phyloP scores from a whole-genome alignment of 2,329 filamentous ascomycete species.

The Diaporthe vaccinii region DNA sequence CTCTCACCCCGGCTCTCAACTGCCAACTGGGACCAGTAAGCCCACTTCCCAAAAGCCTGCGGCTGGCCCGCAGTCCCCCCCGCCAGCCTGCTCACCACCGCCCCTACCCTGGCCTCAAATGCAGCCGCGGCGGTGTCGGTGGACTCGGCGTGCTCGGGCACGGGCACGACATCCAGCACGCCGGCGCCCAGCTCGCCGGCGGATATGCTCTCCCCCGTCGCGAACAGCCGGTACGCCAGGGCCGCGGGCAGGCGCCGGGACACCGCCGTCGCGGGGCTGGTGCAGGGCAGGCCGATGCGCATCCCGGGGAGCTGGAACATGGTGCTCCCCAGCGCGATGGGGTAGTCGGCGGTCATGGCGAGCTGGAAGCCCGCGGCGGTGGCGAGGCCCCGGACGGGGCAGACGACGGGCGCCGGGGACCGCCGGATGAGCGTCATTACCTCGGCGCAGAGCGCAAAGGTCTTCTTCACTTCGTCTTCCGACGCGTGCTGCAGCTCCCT shows the following conservation, averaged over 20 bases:
- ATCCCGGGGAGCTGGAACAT: slow-evolving; percentile 47
- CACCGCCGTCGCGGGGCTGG: slow-evolving; percentile 48
- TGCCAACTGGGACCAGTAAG: slow-evolving; percentile 51
- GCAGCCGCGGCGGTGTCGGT: slow-evolving; percentile 42
- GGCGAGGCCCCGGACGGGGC: slow-evolving; percentile 50
- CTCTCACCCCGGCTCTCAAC: slow-evolving; percentile 24
- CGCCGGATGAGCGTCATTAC: slow-evolving; percentile 50
- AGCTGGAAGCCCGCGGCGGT: slow-evolving; percentile 52
- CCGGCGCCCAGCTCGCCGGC: slow-evolving; percentile 45
- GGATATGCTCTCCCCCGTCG: slow-evolving; percentile 47
- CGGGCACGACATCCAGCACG: slow-evolving; percentile 46
- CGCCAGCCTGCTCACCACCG: slow-evolving; percentile 45
- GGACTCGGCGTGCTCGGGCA: slow-evolving; percentile 37
- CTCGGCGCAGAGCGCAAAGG: slow-evolving; percentile 49
- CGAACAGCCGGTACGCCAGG: slow-evolving; percentile 49
- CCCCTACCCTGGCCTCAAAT: slow-evolving; percentile 46
- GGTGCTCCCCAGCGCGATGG: slow-evolving; percentile 43
- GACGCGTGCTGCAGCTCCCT: slow-evolving; percentile 44
- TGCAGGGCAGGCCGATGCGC: slow-evolving; percentile 50
- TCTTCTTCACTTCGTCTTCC: slow-evolving; percentile 39
- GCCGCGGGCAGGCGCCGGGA: slow-evolving; percentile 45
- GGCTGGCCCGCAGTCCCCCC: slow-evolving; percentile 45
- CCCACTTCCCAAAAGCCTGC: slow-evolving; percentile 53
- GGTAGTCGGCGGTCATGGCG: slow-evolving; percentile 49
- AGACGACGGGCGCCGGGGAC: slow-evolving; percentile 50